Conservation (phyloP, 1,284 basidiomycete species). For the Puccinia polysora region DNA sequence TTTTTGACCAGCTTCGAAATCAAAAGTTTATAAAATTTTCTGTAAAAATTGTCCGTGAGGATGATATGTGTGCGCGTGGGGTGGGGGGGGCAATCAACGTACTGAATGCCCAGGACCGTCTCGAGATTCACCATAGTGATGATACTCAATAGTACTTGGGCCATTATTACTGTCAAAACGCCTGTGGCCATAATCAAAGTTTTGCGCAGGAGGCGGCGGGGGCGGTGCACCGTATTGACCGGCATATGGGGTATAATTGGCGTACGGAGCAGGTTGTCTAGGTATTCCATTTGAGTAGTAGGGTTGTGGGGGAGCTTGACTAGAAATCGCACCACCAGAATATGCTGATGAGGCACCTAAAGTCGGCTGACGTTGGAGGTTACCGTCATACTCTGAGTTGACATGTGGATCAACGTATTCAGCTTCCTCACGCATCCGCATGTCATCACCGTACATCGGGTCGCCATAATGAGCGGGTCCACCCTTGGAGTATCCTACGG, state of each 20-base stretch:
- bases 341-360: not conserved
- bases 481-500: not conserved
- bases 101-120: too few relatives aligned
- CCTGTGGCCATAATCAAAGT: not conserved
- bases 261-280: not conserved
- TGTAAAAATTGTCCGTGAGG: too few relatives aligned
- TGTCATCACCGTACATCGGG: not conserved
- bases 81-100: too few relatives aligned
- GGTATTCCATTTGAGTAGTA: not conserved
- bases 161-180: not conserved
- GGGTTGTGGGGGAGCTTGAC: not conserved
- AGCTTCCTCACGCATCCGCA: not conserved
- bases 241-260: not conserved
- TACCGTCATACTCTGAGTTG: not conserved
- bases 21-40: too few relatives aligned
- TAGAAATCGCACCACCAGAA: not conserved
- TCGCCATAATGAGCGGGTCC: not conserved
- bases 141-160: not conserved
- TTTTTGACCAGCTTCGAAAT: too few relatives aligned
- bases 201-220: not conserved
- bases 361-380: conserved; percentile 3
- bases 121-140: not conserved
- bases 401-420: not conserved
- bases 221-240: not conserved
- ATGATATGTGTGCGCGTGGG: too few relatives aligned